Evolutionary conservation across 805 yeast species (phyloP), one percentile per base, ranked within the genome.

Genomic region (Zygosaccharomyces kombuchaensis): DNA sequence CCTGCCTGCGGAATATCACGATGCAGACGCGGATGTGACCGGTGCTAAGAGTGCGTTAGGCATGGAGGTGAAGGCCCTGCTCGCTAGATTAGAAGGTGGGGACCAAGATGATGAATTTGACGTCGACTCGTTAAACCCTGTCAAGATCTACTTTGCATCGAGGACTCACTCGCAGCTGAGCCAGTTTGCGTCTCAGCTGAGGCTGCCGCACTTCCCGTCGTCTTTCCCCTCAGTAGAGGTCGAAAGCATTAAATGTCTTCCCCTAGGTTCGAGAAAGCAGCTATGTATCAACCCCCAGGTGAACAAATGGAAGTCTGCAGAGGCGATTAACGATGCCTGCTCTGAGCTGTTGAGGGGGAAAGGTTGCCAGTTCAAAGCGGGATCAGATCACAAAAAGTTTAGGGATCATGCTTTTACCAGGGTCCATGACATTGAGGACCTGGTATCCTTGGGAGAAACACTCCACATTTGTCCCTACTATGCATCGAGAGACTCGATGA

Each of bases 111-210:
- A 51, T 52, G 29, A 40, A 48, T 27, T 45, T 49, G 52, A 52
- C 13, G 32, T 56, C 51, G 36, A 63, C 50, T 46, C 56, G 8
- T 56, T 53, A 6, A 65, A 67, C 14, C 65, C 77, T 0, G 56
- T 70, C 0, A 77, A 81, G 53, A 78, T 90, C 1, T 77, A 67
- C 54, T 89, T 81, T 59, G 74, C 95, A 0, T 87, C 96, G 2
- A 71, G 98, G 63, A 90, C 98, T 0, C 97, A 90, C 58, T 87
- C 96, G 0, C 98, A 90, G 60, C 68, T 90, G 36, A 72, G 73
- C 30, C 98, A 90, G 59, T 86, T 90, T 58, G 78, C 88, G 0
- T 75, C 78, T 12, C 96, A 91, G 55, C 65, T 90, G 31, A 60
- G 71, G 36, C 57, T 84, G 19, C 79, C 95, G 0, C 51, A 66